Evolutionary conservation across 257 asterid genomes (phyloP), one percentile per base, ranked within the genome.

Genomic region (Eustoma russellianum): DNA sequence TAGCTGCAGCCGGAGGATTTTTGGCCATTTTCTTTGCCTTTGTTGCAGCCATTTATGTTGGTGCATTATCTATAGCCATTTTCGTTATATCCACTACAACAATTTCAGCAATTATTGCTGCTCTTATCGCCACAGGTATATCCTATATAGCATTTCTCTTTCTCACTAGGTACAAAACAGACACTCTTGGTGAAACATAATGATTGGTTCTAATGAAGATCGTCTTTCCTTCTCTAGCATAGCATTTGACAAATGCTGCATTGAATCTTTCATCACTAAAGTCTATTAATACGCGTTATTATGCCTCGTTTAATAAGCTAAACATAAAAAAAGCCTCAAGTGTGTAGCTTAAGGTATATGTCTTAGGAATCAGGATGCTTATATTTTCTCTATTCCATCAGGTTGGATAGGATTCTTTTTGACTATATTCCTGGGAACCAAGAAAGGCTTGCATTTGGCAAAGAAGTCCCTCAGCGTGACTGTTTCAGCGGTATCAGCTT

Each of bases 1-100:
- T 88, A 71, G 97, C 89, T 5, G 94, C 86, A 30, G 91, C 88
- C 6, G 97, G 97, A 51, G 95, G 95, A 59, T 85, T 88, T 78
- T 63, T 88, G 80, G 94, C 88, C 68, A 59, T 88, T 41, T 88
- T 88, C 88, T 85, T 88, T 61, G 50, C 83, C 56, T 82, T 67
- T 55, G 61, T 80, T 65, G 79, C 85, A 2, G 83, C 88, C 60
- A 78, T 85, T 60, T 85, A 88, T 54, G 59, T 88, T 35, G 77
- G 83, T 44, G 94, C 89, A 30, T 68, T 88, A 44, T 61, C 77
- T 0, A 55, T 75, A 33, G 86, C 95, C 47, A 77, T 63, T 13
- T 70, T 78, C 59, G 85, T 62, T 61, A 80, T 88, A 48, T 82
- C 88, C 38, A 61, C 75, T 2, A 66, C 82, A 2, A 82, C 95